phyloP scores from a whole-genome alignment of 2,329 filamentous ascomycete species.

The Clonostachys byssicola region DNA sequence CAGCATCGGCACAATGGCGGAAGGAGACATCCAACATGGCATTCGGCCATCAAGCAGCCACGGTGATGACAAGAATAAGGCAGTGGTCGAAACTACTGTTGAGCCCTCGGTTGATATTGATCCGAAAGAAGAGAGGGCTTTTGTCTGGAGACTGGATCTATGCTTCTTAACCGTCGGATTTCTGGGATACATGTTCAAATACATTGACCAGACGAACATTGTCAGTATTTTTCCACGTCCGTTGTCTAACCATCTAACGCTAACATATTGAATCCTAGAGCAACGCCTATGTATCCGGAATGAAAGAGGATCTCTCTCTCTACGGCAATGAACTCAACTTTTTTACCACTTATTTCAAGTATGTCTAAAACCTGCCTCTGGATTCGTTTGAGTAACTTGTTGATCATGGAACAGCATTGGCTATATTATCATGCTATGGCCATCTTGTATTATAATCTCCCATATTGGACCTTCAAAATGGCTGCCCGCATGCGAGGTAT shows the following conservation, averaged over 20 bases:
- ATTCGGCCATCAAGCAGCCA: not conserved
- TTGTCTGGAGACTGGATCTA: not conserved
- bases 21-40: not conserved
- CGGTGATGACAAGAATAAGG: not conserved
- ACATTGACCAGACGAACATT: conserved; percentile 20
- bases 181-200: conserved; percentile 14
- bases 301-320: conserved; percentile 46
- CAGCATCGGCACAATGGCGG: not conserved
- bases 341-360: conserved; percentile 39
- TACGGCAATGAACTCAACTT: conserved; percentile 50
- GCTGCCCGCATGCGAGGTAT: not conserved
- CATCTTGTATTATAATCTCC: not conserved
- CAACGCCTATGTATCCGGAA: conserved; percentile 30
- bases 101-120: not conserved
- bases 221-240: not conserved
- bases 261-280: conserved; percentile 3
- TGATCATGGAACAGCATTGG: not conserved
- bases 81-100: not conserved
- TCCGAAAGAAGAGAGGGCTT: not conserved
- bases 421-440: not conserved
- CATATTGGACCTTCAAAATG: not conserved
- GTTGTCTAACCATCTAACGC: not conserved
- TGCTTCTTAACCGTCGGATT: not conserved
- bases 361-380: not conserved
- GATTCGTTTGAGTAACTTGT: not conserved